Evolutionary conservation across 805 yeast genomes (phyloP).

Genomic region (Metschnikowia lunata): DNA sequence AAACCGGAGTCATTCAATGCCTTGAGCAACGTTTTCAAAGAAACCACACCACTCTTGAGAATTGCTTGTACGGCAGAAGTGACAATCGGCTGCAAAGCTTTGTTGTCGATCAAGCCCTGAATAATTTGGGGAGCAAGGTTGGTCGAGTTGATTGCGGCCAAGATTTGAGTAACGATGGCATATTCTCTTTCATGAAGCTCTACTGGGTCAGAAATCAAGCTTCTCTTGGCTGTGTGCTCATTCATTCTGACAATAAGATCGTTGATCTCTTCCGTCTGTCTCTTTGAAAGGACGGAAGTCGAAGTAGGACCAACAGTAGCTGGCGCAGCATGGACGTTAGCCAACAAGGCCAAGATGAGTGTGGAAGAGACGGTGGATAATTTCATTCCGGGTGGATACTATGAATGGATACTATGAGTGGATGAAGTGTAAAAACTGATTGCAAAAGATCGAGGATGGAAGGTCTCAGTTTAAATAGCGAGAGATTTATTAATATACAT

Average conservation of each 20-base stretch:
- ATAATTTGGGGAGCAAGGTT: slow-evolving; percentile 35
- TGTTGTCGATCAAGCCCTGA: slow-evolving; percentile 29
- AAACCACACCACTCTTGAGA: slow-evolving; percentile 30
- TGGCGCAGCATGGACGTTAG: slow-evolving; percentile 17
- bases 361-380: slow-evolving; percentile 13
- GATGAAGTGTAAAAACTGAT: background rate
- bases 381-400: slow-evolving; percentile 9
- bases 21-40: slow-evolving; percentile 34
- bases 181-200: slow-evolving; percentile 36
- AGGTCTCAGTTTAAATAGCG: background rate
- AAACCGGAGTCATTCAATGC: slow-evolving; percentile 42
- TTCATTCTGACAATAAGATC: slow-evolving; percentile 27
- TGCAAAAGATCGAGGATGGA: too few species aligned
- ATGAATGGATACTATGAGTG: background rate
- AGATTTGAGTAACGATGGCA: slow-evolving; percentile 38
- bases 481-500: background rate
- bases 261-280: slow-evolving; percentile 21
- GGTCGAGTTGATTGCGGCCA: slow-evolving; percentile 34
- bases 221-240: slow-evolving; percentile 29
- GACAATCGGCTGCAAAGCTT: slow-evolving; percentile 27
- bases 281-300: slow-evolving; percentile 10
- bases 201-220: slow-evolving; percentile 13
- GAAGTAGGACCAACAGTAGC: slow-evolving; percentile 11
- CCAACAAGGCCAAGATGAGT: slow-evolving; percentile 16
- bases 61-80: slow-evolving; percentile 24